Percentiles rank a stretch among this genome's conserved stretches.
These are phyloP conservation scores for Ceriops decandra DNA, from an alignment of 345 rosid genomes.

Conservation along the genomic window DNA sequence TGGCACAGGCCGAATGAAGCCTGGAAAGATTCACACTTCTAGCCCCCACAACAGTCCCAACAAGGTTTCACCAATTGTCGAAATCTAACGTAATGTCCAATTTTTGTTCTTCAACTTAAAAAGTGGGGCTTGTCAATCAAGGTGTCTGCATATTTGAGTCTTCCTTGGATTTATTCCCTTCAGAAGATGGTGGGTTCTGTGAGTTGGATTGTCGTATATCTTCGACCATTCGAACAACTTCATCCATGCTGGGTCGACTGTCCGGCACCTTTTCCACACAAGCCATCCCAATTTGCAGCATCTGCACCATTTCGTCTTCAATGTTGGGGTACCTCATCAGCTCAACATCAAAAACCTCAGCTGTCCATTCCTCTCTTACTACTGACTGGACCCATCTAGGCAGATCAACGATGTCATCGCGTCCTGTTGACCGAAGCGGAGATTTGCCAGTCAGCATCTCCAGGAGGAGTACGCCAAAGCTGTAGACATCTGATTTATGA, in stretches of 20 bases:
- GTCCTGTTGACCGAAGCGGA: constrained; percentile 64
- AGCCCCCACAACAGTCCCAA: background rate
- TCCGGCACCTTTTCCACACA: constrained; percentile 64
- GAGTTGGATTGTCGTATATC: constrained; percentile 68
- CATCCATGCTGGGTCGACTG: constrained; percentile 68
- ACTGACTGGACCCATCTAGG: constrained; percentile 92
- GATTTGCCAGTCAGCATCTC: constrained; percentile 82
- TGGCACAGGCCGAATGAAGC: background rate
- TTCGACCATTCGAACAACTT: constrained; percentile 79
- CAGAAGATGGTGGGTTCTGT: constrained; percentile 74
- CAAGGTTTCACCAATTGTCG: background rate
- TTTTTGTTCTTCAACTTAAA: constrained; percentile 1
- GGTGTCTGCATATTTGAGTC: constrained; percentile 73
- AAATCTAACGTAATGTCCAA: constrained; percentile 2
- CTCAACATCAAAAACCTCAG: constrained; percentile 86
- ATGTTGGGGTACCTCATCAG: constrained; percentile 69
- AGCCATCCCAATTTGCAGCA: constrained; percentile 74
- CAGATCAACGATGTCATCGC: constrained; percentile 70
- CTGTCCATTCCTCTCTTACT: constrained; percentile 86
- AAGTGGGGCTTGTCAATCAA: constrained; percentile 44
- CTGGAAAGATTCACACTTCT: constrained; percentile 12
- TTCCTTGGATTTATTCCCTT: constrained; percentile 69
- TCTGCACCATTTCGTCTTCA: constrained; percentile 84
- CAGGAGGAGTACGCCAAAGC: constrained; percentile 76
- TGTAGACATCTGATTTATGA: constrained; percentile 65